Conservation (phyloP, 2,329 filamentous ascomycete species). For the Rachicladosporium sp. region DNA sequence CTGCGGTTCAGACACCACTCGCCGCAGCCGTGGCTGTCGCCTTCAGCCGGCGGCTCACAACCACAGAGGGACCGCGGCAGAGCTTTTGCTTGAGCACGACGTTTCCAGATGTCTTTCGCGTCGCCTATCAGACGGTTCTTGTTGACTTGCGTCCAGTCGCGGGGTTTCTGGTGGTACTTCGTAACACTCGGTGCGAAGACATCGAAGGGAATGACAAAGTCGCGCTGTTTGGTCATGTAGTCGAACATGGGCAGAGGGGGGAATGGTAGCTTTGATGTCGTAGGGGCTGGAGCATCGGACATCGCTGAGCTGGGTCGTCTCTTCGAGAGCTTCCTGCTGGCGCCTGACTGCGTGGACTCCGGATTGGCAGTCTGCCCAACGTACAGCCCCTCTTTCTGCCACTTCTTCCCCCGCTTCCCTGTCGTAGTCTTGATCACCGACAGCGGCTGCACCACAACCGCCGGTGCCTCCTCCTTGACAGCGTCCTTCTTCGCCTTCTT, state of each 20-base stretch:
- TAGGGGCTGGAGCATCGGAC: neutral
- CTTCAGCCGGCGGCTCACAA: conserved; percentile 43
- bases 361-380: conserved; percentile 57
- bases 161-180: conserved; percentile 70
- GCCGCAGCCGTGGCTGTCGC: conserved; percentile 56
- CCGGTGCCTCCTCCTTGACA: conserved; percentile 11
- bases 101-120: conserved; percentile 24
- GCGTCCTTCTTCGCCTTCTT: conserved; percentile 15
- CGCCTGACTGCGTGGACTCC: conserved; percentile 25
- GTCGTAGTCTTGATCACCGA: conserved; percentile 16
- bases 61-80: conserved; percentile 43
- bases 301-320: conserved; percentile 8
- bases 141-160: conserved; percentile 84
- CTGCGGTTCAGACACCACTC: conserved; percentile 88
- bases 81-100: conserved; percentile 4
- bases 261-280: no score
- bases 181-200: conserved; percentile 71
- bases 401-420: conserved; percentile 53
- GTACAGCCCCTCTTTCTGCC: conserved; percentile 72
- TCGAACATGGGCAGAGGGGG: conserved; percentile 23
- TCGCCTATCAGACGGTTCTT: conserved; percentile 68
- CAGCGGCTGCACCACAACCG: conserved; percentile 10
- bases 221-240: conserved; percentile 44
- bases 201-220: conserved; percentile 84
- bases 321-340: conserved; percentile 38